phyloP scores from a whole-genome alignment of 768 basidiomycete genomes.

The Pisolithus orientalis region DNA sequence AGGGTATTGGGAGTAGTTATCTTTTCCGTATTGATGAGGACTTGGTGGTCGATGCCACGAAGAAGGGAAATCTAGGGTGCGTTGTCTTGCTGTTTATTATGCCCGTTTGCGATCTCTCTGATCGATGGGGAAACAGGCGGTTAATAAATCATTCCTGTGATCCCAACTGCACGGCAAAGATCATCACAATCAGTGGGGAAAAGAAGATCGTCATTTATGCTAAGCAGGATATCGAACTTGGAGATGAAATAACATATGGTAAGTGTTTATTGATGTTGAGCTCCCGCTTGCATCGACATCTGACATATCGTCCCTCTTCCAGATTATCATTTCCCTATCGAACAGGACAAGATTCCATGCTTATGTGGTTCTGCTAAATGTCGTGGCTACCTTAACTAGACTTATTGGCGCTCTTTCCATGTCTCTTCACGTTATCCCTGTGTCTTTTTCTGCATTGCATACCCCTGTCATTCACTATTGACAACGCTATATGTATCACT shows the following conservation, averaged over 20 bases:
- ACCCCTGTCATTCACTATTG: not conserved
- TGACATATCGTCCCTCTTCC: constrained; percentile 3
- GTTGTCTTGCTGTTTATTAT: constrained; percentile 19
- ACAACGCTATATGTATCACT: constrained; percentile 3
- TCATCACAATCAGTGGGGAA: constrained; percentile 84
- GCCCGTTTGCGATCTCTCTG: constrained; percentile 7
- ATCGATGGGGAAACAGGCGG: constrained; percentile 46
- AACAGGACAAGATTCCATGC: constrained; percentile 96
- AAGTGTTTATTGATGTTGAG: constrained; percentile 22
- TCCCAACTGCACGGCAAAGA: constrained; percentile 88
- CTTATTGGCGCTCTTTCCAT: not conserved
- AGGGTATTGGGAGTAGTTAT: constrained; percentile 97
- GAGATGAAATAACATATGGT: constrained; percentile 98
- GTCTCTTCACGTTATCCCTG: not conserved
- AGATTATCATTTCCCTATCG: constrained; percentile 99
- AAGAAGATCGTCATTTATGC: constrained; percentile 99
- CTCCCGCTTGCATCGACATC: not conserved
- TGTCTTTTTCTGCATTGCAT: constrained; percentile 1
- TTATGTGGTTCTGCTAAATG: constrained; percentile 87
- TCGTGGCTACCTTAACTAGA: constrained; percentile 94
- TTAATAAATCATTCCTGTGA: constrained; percentile 99
- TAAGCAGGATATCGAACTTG: constrained; percentile 90
- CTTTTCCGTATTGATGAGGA: constrained; percentile 98
- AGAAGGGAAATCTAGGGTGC: constrained; percentile 97
- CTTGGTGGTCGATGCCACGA: constrained; percentile 96